Evolutionary conservation across 129 eudicot genomes (phyloP).

Genomic region (Flaveria robusta): DNA sequence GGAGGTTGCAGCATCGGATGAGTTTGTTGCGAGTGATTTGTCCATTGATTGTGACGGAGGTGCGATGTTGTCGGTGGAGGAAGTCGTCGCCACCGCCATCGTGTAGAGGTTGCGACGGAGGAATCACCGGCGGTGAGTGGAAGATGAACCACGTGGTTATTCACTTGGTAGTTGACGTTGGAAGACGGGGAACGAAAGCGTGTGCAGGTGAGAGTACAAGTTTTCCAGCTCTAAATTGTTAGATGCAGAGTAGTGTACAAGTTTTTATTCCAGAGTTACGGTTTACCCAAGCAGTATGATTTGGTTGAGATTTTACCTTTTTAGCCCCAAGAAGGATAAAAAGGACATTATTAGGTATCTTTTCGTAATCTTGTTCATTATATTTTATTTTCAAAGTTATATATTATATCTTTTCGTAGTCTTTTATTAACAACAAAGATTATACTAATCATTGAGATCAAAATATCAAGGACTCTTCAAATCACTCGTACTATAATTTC

Average conservation of each 20-base stretch:
- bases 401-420: no score
- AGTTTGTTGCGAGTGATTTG: constrained; percentile 27
- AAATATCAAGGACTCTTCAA: no score
- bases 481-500: no score
- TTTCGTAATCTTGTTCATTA: constrained; percentile 1
- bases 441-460: no score
- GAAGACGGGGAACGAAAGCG: constrained; percentile 29
- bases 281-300: neutral
- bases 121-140: constrained; percentile 16
- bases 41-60: constrained; percentile 48
- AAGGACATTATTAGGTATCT: neutral
- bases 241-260: constrained; percentile 6
- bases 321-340: neutral
- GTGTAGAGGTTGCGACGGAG: constrained; percentile 16
- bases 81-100: constrained; percentile 59
- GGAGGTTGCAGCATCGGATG: constrained; percentile 37
- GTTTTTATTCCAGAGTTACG: neutral
- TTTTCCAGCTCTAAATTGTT: neutral
- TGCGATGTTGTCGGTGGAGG: constrained; percentile 40
- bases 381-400: neutral
- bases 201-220: neutral
- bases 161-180: constrained; percentile 31
- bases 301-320: neutral
- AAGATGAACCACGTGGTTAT: constrained; percentile 31
- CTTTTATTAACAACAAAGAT: no score